These are phyloP conservation scores for Aspergillus sclerotioniger DNA, from an alignment of 495 filamentous ascomycete genomes.

Conservation along the genomic window DNA sequence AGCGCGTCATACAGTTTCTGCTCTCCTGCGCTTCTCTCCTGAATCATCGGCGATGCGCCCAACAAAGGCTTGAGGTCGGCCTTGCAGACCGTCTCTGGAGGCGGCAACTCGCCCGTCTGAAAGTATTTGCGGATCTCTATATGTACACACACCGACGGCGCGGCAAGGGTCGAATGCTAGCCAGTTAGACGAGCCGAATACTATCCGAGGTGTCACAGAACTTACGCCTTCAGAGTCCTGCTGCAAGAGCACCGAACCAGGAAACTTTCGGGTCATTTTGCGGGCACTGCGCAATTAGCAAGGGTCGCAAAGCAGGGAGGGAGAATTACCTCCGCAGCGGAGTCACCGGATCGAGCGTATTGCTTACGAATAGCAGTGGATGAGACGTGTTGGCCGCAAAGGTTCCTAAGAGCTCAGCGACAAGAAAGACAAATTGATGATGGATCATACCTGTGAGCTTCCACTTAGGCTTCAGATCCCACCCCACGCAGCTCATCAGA, in stretches of 20 bases:
- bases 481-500: constrained; percentile 55
- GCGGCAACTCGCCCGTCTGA: constrained; percentile 45
- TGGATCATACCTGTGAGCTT: constrained; percentile 41
- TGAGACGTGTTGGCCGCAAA: constrained; percentile 43
- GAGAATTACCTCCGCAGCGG: constrained; percentile 39
- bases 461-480: constrained; percentile 58
- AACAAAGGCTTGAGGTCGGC: constrained; percentile 35
- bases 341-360: constrained; percentile 60
- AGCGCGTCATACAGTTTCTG: constrained; percentile 23
- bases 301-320: not conserved
- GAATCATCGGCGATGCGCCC: constrained; percentile 11
- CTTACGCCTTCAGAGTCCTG: constrained; percentile 56
- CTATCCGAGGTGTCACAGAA: constrained; percentile 10
- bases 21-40: constrained; percentile 16
- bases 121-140: constrained; percentile 46
- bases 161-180: constrained; percentile 47
- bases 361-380: constrained; percentile 60
- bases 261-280: constrained; percentile 49
- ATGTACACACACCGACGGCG: constrained; percentile 47
- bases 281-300: constrained; percentile 37
- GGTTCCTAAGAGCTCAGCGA: constrained; percentile 25
- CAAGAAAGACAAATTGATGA: not conserved
- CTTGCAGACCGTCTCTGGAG: constrained; percentile 38
- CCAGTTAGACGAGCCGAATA: not conserved
- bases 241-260: constrained; percentile 51